Evolutionary conservation across 768 basidiomycete species (phyloP), one percentile per base, ranked within the genome.

Genomic region (Paxillus involutus): DNA sequence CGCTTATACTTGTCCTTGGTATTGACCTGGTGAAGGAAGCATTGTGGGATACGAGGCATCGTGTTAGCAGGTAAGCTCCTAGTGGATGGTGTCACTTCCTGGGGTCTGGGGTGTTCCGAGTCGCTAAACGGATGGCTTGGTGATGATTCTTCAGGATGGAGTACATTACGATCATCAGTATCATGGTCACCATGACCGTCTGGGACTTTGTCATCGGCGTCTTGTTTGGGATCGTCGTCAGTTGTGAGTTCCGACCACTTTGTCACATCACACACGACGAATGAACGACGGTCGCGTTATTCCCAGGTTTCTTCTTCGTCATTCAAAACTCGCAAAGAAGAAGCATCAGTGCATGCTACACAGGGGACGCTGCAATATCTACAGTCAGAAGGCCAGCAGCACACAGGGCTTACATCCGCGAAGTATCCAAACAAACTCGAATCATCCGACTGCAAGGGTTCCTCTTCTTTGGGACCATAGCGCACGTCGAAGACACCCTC

Each of bases 171-270:
- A 92, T 94, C 46, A 68, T 83, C 26, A 88, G 88, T 59, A 94
- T 93, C 70, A 89, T 94, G 78, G 76, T 95, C 24, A 87, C 85
- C 54, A 98, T 98, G 96, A 95, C 94, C 2, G 80, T 81, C 3
- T 93, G 85, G 85, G 94, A 98, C 73, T 98, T 98, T 63, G 94
- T 98, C 6, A 84, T 88, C 59, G 96, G 96, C 0, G 90, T 99
- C 0, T 70, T 95, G 3, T 91, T 95, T 62, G 96, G 96, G 6
- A 91, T 98, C 63, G 75, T 96, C 51, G 84, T 94, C 52, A 92
- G 92, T 63, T 97, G 94, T 88, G 70, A 65, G 86, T 74, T 0
- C 10, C 44, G 40, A 4, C 9, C 5, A 35, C 45, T 4, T 36
- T 39, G 10, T 46, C 7, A 5, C 14, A 14, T 46, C 1, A 4